These are phyloP conservation scores for Fusarium oligoseptatum DNA, from an alignment of 2,329 filamentous ascomycete genomes.

Conservation along the genomic window DNA sequence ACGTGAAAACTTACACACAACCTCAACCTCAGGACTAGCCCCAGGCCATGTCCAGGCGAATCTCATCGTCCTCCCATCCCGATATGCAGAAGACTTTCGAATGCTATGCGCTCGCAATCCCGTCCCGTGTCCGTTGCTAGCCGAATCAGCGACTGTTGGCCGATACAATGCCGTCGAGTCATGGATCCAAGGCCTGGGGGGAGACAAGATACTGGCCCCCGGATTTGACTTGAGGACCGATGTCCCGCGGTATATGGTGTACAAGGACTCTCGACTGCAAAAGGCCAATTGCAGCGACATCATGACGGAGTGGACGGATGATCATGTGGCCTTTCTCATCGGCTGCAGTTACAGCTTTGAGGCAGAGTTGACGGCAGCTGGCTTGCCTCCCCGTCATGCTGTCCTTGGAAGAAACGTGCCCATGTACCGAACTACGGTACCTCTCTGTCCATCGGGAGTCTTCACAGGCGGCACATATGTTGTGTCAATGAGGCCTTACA, in stretches of 20 bases:
- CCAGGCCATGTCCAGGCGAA: slow-evolving; percentile 72
- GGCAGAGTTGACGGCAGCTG: slow-evolving; percentile 63
- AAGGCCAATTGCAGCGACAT: slow-evolving; percentile 59
- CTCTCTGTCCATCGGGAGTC: slow-evolving; percentile 68
- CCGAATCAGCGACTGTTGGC: slow-evolving; percentile 62
- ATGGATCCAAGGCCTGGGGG: slow-evolving; percentile 40
- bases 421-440: slow-evolving; percentile 72
- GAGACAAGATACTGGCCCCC: slow-evolving; percentile 47
- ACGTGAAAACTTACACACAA: slow-evolving; percentile 55
- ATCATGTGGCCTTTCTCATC: slow-evolving; percentile 73
- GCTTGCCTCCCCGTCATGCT: slow-evolving; percentile 65
- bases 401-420: slow-evolving; percentile 64
- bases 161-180: slow-evolving; percentile 55
- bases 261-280: slow-evolving; percentile 60
- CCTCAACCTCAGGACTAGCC: slow-evolving; percentile 67
- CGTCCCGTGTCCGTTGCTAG: slow-evolving; percentile 72
- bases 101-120: slow-evolving; percentile 71
- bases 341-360: slow-evolving; percentile 76
- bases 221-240: slow-evolving; percentile 70
- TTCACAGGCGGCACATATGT: slow-evolving; percentile 69
- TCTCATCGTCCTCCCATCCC: slow-evolving; percentile 69
- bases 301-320: slow-evolving; percentile 63
- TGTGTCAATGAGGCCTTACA: slow-evolving; percentile 74
- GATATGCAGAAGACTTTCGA: slow-evolving; percentile 70
- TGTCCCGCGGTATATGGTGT: slow-evolving; percentile 70